Base-by-base conservation (phyloP, 495 filamentous ascomycete genomes). In the Penicillium canariense region DNA sequence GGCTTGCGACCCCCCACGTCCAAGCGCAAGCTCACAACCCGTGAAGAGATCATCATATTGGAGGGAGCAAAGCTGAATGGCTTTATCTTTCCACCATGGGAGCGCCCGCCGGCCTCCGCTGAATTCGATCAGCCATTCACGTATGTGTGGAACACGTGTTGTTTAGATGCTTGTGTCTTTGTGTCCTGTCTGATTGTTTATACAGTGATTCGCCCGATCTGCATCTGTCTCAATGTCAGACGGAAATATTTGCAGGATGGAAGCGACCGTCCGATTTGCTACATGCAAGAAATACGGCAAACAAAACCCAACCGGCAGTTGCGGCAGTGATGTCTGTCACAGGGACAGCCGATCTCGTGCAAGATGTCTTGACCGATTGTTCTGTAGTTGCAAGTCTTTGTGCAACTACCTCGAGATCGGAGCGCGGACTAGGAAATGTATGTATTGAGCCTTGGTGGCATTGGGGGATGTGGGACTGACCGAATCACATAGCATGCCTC, bases 351-450 rank as follows among this genome's bases (percentile, higher is more conserved):
- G 95, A 97, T 67, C 77, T 99, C 11, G 90, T 96, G 5, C 94
- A 99, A 71, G 94, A 97, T 66, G 79, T 95, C 35, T 86, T 93
- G 17, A 91, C 91, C 2, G 94, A 99, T 62, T 99, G 94, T 61
- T 97, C 94, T 5, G 91, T 99, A 5, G 91, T 99, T 35, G 94
- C 95, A 5, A 96, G 93, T 70, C 81, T 99, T 10, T 97, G 91
- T 64, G 91, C 93, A 44, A 85, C 79, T 8, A 85, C 85, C 35
- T 79, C 86, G n/a, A 79, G 86, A 59, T 72, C 76, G 25, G 82
- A 83, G 59, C 81, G 78, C 22, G 85, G 85, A 4, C 69, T 85
- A 61, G 68, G 73, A 34, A 77, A 81, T 72, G 86, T 87, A 76
- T 30, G 57, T 17, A 7, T 36, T 5, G 5, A 7, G 18, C 25